These are phyloP conservation scores for Coniochaeta sp. DNA, from an alignment of 2,329 filamentous ascomycete species.

Conservation along the genomic window DNA sequence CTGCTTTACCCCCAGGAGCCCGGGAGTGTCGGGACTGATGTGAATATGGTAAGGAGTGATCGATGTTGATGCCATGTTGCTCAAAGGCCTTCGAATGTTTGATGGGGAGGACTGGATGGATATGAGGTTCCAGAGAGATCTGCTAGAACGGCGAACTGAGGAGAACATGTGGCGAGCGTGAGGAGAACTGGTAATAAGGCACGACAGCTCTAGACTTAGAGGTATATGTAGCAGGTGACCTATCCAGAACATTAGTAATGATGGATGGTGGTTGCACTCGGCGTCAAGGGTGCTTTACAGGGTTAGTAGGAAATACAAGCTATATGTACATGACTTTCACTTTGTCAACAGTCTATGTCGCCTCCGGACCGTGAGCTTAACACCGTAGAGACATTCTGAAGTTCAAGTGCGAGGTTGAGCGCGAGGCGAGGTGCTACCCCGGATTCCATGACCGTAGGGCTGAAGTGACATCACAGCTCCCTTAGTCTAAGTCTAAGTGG, in stretches of 20 bases:
- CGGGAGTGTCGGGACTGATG: constrained; percentile 40
- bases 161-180: neutral
- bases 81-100: neutral
- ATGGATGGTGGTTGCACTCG: neutral
- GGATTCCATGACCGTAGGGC: neutral
- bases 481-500: no score
- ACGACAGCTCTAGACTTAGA: neutral
- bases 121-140: neutral
- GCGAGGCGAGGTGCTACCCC: neutral
- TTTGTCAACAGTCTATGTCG: neutral
- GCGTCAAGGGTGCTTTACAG: neutral
- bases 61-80: neutral
- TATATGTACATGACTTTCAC: neutral
- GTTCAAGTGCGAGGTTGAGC: neutral
- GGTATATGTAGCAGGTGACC: neutral
- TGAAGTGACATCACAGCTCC: constrained; percentile 1
- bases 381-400: neutral
- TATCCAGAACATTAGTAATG: neutral
- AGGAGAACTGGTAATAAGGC: neutral
- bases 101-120: neutral
- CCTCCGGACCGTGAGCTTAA: neutral
- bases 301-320: neutral
- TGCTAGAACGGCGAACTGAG: neutral
- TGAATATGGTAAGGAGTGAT: constrained; percentile 31
- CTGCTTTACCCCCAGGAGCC: constrained; percentile 38